Percentiles rank a stretch among this genome's conserved stretches.
phyloP scores from a whole-genome alignment of 768 basidiomycete species.

The Guyanaporus albipodus region DNA sequence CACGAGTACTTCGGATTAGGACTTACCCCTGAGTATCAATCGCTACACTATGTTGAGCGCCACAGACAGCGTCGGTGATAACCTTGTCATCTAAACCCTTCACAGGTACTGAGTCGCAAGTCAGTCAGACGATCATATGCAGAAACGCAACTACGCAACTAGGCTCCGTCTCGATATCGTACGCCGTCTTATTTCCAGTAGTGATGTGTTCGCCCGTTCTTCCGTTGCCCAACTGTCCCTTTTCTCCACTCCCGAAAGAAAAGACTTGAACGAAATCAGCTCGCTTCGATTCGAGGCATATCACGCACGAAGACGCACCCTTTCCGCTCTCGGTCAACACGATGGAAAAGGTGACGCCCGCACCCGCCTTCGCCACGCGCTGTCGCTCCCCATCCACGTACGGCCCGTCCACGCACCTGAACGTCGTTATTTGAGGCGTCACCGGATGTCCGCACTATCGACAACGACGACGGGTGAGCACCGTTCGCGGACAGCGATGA shows the following conservation, averaged over 20 bases:
- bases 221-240: conserved; percentile 92
- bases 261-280: conserved; percentile 68
- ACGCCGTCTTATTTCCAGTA: conserved; percentile 79
- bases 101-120: conserved; percentile 54
- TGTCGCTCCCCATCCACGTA: conserved; percentile 57
- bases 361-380: conserved; percentile 66
- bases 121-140: conserved; percentile 3
- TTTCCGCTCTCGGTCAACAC: conserved; percentile 81
- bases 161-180: conserved; percentile 70
- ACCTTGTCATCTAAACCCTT: conserved; percentile 73
- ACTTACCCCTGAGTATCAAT: conserved; percentile 71
- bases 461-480: not conserved
- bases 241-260: conserved; percentile 86
- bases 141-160: conserved; percentile 39
- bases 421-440: conserved; percentile 61
- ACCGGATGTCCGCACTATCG: conserved; percentile 67
- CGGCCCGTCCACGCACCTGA: conserved; percentile 60
- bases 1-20: not conserved
- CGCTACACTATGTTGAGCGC: conserved; percentile 83
- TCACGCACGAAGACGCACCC: conserved; percentile 40
- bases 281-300: conserved; percentile 1
- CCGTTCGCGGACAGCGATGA: not conserved
- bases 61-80: conserved; percentile 79
- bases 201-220: conserved; percentile 89
- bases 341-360: conserved; percentile 81